A percentile compares a stretch with the other conserved stretches of the same genome.
Conservation (phyloP, 768 basidiomycete genomes). For the Suillus spraguei region DNA sequence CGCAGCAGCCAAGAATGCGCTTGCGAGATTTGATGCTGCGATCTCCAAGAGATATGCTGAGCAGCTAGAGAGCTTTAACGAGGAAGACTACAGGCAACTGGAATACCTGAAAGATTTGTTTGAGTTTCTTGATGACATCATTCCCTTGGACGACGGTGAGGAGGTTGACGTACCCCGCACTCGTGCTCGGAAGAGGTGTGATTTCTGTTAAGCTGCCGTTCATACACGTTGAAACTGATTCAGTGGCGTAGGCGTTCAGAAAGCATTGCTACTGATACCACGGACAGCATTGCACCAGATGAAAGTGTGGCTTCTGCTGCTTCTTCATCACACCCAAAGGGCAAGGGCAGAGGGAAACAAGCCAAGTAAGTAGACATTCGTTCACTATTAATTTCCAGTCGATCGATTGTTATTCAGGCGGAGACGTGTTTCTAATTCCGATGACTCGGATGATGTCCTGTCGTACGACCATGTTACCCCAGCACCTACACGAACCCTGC, state of each 20-base stretch:
- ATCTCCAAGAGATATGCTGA: constrained; percentile 74
- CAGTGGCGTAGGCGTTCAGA: constrained; percentile 52
- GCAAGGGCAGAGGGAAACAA: constrained; percentile 36
- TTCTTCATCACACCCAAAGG: constrained; percentile 22
- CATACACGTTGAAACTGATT: neutral
- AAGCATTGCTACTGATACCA: constrained; percentile 51
- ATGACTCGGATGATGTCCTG: constrained; percentile 46
- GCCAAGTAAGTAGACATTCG: constrained; percentile 40
- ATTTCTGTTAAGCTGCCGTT: neutral
- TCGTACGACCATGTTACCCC: constrained; percentile 31
- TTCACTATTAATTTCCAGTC: neutral
- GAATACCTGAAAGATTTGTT: constrained; percentile 66
- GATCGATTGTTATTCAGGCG: constrained; percentile 39
- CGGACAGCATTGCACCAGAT: constrained; percentile 43
- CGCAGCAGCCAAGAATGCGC: constrained; percentile 63
- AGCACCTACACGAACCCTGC: constrained; percentile 53
- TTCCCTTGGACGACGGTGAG: constrained; percentile 68
- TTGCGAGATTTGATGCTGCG: constrained; percentile 66
- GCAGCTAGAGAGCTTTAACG: constrained; percentile 70
- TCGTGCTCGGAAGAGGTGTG: constrained; percentile 53
- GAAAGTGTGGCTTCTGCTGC: constrained; percentile 36
- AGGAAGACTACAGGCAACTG: constrained; percentile 69
- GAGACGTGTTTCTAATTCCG: constrained; percentile 55
- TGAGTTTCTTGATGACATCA: constrained; percentile 70
- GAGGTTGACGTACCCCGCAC: constrained; percentile 41